These are phyloP conservation scores for Hanseniaspora pseudoguilliermondii DNA, from an alignment of 805 yeast species.

Conservation along the genomic window DNA sequence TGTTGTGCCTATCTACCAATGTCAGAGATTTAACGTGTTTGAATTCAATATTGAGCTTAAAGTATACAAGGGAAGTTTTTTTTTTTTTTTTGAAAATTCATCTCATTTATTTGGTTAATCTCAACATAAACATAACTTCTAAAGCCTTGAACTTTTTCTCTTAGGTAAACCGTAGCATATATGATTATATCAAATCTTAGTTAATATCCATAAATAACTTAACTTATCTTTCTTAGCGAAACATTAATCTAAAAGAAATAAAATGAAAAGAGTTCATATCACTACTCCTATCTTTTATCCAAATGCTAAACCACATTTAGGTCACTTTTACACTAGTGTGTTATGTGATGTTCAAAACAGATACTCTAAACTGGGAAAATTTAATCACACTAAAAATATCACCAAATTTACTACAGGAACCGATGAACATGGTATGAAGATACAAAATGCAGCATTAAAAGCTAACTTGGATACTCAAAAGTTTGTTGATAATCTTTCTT, in stretches of 20 bases:
- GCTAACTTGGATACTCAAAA: conserved; percentile 40
- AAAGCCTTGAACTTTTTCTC: too few species aligned
- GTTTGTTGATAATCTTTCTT: conserved; percentile 60
- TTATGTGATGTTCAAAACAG: conserved; percentile 66
- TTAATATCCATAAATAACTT: too few species aligned
- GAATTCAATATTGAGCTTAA: too few species aligned
- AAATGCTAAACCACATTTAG: conserved; percentile 87
- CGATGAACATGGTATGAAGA: conserved; percentile 93
- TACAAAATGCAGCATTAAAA: conserved; percentile 67
- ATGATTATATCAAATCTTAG: too few species aligned
- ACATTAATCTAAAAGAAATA: neutral
- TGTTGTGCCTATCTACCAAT: too few species aligned
- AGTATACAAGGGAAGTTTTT: neutral
- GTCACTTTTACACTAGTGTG: conserved; percentile 81
- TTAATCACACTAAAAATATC: conserved; percentile 22
- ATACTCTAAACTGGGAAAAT: conserved; percentile 45
- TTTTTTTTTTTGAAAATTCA: neutral
- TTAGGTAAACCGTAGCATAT: too few species aligned
- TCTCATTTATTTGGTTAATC: neutral
- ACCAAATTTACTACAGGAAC: conserved; percentile 76
- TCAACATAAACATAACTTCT: too few species aligned
- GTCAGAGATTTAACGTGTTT: too few species aligned
- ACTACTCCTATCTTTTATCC: conserved; percentile 95
- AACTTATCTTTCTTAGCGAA: neutral
- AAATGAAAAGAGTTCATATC: conserved; percentile 30